Percentiles rank a stretch among this genome's conserved stretches.
Conservation (phyloP, 2,329 filamentous ascomycete genomes). For the Pyricularia sp. region DNA sequence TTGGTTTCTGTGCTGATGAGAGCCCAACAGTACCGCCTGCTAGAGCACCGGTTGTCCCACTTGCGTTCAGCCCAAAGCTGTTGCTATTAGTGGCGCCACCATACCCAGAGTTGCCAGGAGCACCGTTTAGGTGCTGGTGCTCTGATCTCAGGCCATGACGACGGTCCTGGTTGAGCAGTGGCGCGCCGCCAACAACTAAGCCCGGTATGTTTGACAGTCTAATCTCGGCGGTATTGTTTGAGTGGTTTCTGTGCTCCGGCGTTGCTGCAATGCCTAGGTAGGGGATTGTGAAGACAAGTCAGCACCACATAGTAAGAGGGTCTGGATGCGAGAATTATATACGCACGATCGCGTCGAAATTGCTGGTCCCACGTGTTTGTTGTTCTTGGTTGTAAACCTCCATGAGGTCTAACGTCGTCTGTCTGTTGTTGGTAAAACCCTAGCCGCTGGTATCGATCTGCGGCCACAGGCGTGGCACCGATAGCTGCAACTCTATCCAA, state of each 20-base stretch:
- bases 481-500: slow-evolving; percentile 17
- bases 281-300: not conserved
- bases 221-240: not conserved
- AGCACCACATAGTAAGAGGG: not conserved
- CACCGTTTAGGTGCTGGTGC: not conserved
- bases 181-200: not conserved
- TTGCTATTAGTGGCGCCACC: not conserved
- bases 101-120: not conserved
- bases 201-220: not conserved
- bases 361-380: not conserved
- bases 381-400: not conserved
- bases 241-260: not conserved
- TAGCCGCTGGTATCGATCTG: not conserved
- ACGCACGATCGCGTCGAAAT: not conserved
- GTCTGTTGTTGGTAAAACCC: not conserved
- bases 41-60: not conserved
- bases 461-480: slow-evolving; percentile 5
- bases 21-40: not conserved
- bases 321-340: not conserved
- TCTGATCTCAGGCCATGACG: not conserved
- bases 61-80: not conserved
- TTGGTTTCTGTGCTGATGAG: not conserved
- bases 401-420: not conserved
- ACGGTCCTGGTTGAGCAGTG: not conserved
- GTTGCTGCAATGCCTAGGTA: not conserved